Evolutionary conservation across 768 basidiomycete species (phyloP), one percentile per base, ranked within the genome.

Genomic region (Crassisporium funariophilum): DNA sequence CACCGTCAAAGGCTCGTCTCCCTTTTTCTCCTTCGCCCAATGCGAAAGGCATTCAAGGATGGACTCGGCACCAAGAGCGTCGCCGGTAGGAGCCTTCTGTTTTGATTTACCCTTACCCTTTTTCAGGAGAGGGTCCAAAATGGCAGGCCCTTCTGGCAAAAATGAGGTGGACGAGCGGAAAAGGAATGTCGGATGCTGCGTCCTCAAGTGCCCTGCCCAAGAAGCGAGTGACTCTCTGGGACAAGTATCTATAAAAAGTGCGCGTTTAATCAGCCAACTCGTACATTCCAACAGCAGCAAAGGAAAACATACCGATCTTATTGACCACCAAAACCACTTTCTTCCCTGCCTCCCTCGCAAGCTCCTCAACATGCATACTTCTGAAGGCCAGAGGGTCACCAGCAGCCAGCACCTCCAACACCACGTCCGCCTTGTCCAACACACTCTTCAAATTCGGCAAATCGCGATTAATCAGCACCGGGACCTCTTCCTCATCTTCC

Each of bases 351-450:
- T 61, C 69, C 25, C 65, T 64, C 15, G 70, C 66, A 38, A 84
- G 63, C 16, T 76, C 67, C 61, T 94, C 90, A 40, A 91, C 46
- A 48, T 77, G 74, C 23, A 63, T 61, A 57, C 86, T 89, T 41
- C 91, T 75, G 60, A 78, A 84, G 15, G 87, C 73, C 9, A 79
- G 62, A 9, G 94, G 92, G 62, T 95, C 94, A 38, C 91, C 76
- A 2, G 86, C 88, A 61, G 95, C 94, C 35, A 95, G 74, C 11
- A 95, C 80, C 63, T 93, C 75, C 17, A 95, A 49, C 2, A 94
- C 65, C 5, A 91, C 85, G 63, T 97, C 89, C 24, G 91, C 84
- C 45, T 76, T 75, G 53, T 90, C 81, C 47, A 95, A 60, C 4
- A 88, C 91, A 13, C 85, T 67, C 43, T 79, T 66, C 20, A 91